Percentiles rank a stretch among this genome's conserved stretches.
Conservation (phyloP, 1,139 yeast species). For the Yamadazyma triangularis region DNA sequence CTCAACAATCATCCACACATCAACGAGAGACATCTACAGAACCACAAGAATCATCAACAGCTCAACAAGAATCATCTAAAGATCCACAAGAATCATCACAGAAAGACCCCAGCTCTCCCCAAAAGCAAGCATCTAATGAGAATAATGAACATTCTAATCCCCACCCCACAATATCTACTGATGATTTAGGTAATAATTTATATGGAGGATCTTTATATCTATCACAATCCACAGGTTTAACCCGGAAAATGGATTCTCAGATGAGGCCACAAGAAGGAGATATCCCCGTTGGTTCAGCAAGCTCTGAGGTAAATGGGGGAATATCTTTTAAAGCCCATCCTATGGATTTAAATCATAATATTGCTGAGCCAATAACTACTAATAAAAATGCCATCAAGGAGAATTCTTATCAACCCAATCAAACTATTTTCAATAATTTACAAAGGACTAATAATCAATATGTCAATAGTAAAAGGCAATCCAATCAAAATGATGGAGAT, state of each 20-base stretch:
- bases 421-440: slow-evolving; percentile 40
- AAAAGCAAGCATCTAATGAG: not conserved
- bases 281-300: slow-evolving; percentile 12
- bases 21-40: too few species aligned
- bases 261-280: slow-evolving; percentile 8
- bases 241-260: slow-evolving; percentile 29
- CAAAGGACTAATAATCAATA: slow-evolving; percentile 39
- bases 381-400: slow-evolving; percentile 29
- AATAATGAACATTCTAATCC: not conserved
- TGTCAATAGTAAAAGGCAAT: slow-evolving; percentile 19
- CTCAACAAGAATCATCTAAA: too few species aligned
- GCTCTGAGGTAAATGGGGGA: slow-evolving; percentile 26
- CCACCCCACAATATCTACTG: slow-evolving; percentile 20
- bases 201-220: slow-evolving; percentile 43
- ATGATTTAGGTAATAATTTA: slow-evolving; percentile 27
- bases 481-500: not conserved
- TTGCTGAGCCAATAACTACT: slow-evolving; percentile 34
- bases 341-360: slow-evolving; percentile 16
- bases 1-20: too few species aligned
- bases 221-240: slow-evolving; percentile 44
- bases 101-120: too few species aligned
- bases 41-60: not conserved
- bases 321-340: slow-evolving; percentile 37
- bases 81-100: too few species aligned
- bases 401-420: slow-evolving; percentile 42